Base-by-base conservation (phyloP, 345 rosid species). In the Adansonia digitata region DNA sequence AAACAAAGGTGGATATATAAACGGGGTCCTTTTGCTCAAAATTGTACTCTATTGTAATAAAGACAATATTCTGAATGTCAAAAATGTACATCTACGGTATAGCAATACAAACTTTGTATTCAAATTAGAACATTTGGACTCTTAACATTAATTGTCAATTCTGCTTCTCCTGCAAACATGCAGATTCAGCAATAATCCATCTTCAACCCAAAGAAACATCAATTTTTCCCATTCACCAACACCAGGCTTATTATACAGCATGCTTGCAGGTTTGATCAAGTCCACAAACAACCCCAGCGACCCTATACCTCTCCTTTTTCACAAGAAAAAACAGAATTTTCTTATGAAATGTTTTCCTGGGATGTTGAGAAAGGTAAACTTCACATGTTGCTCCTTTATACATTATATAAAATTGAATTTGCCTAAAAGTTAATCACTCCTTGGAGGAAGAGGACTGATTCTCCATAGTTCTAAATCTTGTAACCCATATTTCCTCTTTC, bases 251-350 rank as follows among this genome's bases (percentile, higher is more conserved):
- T 17, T 20, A 48, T 17, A 46, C 22, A 27, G 14, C 26, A 26
- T 69, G 48, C 40, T 29, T 69, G 74, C 61, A 49, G 61, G 43
- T 70, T 70, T 34, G 18, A 70, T 15, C 26, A 48, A 69, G 42
- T 69, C 73, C 57, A 46, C 52, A 24, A 65, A 48, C 55, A 49
- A 5, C 11, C 14, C 42, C 26, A 48, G 5, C 13, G 17, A 14
- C 52, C 39, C 56, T 1, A 29, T 17, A 48, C 40, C 43, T 66
- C 11, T 24, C 15, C 17, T 34, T 64, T 64, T 39, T 64, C 34
- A 24, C 43, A 26, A 22, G 45, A 62, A 64, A n/a, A 42, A 20
- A 34, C 42, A 61, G 4, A 7, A 13, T 40, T 65, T n/a, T 42
- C 51, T 65, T 12, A 12, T 22, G 8, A 65, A 42, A 35, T 13